Evolutionary conservation across 129 eudicot genomes (phyloP).

Genomic region (Glebionis coronaria): DNA sequence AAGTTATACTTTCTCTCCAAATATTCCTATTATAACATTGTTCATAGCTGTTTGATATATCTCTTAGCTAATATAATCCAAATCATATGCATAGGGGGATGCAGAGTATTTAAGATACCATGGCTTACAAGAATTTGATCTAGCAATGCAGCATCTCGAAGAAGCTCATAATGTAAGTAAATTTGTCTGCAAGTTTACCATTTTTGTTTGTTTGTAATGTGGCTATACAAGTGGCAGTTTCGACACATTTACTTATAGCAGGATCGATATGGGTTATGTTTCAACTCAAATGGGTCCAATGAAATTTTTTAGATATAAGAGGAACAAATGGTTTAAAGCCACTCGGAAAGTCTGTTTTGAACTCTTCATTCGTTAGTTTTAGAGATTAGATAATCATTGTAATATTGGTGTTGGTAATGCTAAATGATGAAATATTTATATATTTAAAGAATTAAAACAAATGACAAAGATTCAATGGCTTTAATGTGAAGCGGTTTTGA

Average conservation of each 20-base stretch:
- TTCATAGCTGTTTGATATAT: neutral
- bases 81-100: constrained; percentile 63
- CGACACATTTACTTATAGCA: neutral
- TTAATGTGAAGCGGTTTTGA: too few species aligned
- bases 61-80: constrained; percentile 10
- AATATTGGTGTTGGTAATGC: neutral
- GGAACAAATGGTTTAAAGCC: too few species aligned
- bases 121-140: constrained; percentile 96
- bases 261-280: constrained; percentile 1
- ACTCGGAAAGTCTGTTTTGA: too few species aligned
- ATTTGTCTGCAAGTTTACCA: constrained; percentile 3
- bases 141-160: constrained; percentile 97
- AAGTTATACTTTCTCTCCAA: too few species aligned
- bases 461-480: neutral
- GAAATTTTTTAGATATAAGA: too few species aligned
- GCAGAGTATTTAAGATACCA: constrained; percentile 81
- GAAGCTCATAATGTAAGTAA: constrained; percentile 72
- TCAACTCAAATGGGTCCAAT: constrained; percentile 5
- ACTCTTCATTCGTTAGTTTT: neutral
- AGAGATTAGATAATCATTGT: neutral
- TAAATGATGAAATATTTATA: too few species aligned
- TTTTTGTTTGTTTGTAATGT: neutral
- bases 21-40: neutral
- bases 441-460: neutral
- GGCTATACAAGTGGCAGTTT: neutral